Evolutionary conservation across 2,329 filamentous ascomycete genomes (phyloP).

Genomic region (Diplodia seriata): DNA sequence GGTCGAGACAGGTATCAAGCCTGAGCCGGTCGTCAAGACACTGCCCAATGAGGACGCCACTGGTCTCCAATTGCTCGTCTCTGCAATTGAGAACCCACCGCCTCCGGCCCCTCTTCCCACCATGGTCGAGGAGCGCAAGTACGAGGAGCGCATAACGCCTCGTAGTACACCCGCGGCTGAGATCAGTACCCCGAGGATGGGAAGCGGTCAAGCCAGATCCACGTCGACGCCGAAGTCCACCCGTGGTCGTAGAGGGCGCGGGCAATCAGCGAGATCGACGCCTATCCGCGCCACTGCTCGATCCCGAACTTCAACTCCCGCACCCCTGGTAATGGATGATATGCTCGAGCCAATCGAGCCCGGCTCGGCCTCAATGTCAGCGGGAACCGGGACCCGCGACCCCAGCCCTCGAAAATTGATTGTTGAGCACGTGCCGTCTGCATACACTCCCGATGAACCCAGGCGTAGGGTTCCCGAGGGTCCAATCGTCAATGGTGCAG

Average conservation of each 20-base stretch:
- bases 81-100: slow-evolving; percentile 38
- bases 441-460: slow-evolving; percentile 33
- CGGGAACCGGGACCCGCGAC: slow-evolving; percentile 20
- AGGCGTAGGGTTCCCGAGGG: not conserved
- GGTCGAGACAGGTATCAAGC: slow-evolving; percentile 42
- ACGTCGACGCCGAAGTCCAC: slow-evolving; percentile 24
- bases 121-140: slow-evolving; percentile 12
- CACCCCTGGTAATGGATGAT: slow-evolving; percentile 13
- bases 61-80: slow-evolving; percentile 50
- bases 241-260: slow-evolving; percentile 17
- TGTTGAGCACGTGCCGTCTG: slow-evolving; percentile 36
- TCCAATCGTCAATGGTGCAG: slow-evolving; percentile 14
- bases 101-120: not conserved
- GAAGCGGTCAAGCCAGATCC: slow-evolving; percentile 14
- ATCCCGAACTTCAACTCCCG: slow-evolving; percentile 21
- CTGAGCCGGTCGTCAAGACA: slow-evolving; percentile 35
- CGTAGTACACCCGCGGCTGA: slow-evolving; percentile 14
- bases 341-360: slow-evolving; percentile 6
- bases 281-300: slow-evolving; percentile 14
- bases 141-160: slow-evolving; percentile 19
- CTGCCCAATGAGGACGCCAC: slow-evolving; percentile 53
- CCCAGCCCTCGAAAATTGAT: slow-evolving; percentile 23
- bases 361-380: slow-evolving; percentile 29
- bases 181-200: slow-evolving; percentile 7
- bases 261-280: slow-evolving; percentile 25